A percentile compares a stretch with the other conserved stretches of the same genome.
These are phyloP conservation scores for Henckelia pumila DNA, from an alignment of 257 asterid genomes.

Conservation along the genomic window DNA sequence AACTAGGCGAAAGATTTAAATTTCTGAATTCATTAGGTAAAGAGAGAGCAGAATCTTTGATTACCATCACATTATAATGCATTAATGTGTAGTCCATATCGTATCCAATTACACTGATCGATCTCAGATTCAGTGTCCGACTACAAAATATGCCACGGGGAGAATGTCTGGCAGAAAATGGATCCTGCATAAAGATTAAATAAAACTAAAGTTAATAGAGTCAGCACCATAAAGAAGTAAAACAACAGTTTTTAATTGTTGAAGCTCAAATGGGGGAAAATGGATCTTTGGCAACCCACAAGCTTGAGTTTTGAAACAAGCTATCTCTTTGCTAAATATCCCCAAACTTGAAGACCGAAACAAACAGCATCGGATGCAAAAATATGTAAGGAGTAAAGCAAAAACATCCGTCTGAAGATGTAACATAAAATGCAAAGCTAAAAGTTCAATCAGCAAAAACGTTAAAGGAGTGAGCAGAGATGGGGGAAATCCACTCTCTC, in stretches of 20 bases:
- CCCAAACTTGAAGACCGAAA: neutral
- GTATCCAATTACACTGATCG: slow-evolving; percentile 78
- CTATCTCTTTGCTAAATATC: no score
- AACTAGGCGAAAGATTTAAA: neutral
- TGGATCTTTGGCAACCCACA: no score
- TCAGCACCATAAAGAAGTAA: slow-evolving; percentile 12
- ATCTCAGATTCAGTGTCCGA: slow-evolving; percentile 72
- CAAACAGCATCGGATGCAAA: neutral
- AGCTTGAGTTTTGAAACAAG: no score
- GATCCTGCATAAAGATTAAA: slow-evolving; percentile 47
- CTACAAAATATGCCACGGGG: slow-evolving; percentile 79
- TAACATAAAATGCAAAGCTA: neutral
- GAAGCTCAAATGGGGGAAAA: no score
- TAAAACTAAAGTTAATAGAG: slow-evolving; percentile 19
- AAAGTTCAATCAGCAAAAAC: neutral
- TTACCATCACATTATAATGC: slow-evolving; percentile 79
- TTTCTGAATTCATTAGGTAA: slow-evolving; percentile 1
- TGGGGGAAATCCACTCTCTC: neutral
- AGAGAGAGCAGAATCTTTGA: slow-evolving; percentile 1
- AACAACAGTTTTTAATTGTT: neutral
- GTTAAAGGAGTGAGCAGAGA: neutral
- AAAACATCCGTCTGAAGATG: neutral
- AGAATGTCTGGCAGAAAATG: slow-evolving; percentile 60
- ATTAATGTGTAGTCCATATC: slow-evolving; percentile 89
- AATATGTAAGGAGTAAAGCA: neutral